Conservation (phyloP, 495 filamentous ascomycete genomes). For the Neurospora sp. region DNA sequence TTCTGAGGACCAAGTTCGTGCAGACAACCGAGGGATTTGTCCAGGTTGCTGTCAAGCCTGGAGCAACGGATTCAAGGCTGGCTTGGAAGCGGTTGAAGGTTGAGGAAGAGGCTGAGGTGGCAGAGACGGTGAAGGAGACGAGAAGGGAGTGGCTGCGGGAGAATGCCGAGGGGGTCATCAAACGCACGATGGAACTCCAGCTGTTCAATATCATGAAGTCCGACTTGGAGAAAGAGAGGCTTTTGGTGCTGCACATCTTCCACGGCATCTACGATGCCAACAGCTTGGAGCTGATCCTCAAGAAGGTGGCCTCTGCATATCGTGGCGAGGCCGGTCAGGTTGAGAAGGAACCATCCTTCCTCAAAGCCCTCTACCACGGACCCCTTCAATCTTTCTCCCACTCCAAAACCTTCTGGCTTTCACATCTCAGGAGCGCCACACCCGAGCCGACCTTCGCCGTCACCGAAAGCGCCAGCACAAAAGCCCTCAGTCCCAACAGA, state of each 20-base stretch:
- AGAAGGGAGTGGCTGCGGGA: slow-evolving; percentile 29
- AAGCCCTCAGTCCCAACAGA: slow-evolving; percentile 8
- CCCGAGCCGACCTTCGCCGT: slow-evolving; percentile 22
- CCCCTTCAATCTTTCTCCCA: slow-evolving; percentile 44
- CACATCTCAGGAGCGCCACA: slow-evolving; percentile 38
- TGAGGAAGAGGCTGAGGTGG: slow-evolving; percentile 14
- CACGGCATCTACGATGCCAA: slow-evolving; percentile 86
- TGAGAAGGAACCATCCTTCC: slow-evolving; percentile 31
- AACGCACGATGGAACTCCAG: slow-evolving; percentile 10
- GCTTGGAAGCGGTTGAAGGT: not conserved
- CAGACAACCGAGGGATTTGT: slow-evolving; percentile 59
- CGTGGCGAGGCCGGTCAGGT: not conserved
- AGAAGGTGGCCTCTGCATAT: slow-evolving; percentile 43
- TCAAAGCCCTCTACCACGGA: slow-evolving; percentile 43
- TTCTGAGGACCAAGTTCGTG: slow-evolving; percentile 58
- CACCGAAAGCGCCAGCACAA: not conserved
- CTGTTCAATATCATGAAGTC: slow-evolving; percentile 33
- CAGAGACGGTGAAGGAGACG: slow-evolving; percentile 1
- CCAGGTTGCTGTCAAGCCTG: no score
- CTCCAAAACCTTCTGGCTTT: slow-evolving; percentile 59
- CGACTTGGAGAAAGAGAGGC: slow-evolving; percentile 12
- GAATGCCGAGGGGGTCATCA: slow-evolving; percentile 7
- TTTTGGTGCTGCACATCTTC: slow-evolving; percentile 58
- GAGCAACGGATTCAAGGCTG: no score
- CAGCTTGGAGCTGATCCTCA: slow-evolving; percentile 59